A percentile compares a stretch with the other conserved stretches of the same genome.
Conservation (phyloP, 768 basidiomycete genomes). For the Lactarius akahatsu region DNA sequence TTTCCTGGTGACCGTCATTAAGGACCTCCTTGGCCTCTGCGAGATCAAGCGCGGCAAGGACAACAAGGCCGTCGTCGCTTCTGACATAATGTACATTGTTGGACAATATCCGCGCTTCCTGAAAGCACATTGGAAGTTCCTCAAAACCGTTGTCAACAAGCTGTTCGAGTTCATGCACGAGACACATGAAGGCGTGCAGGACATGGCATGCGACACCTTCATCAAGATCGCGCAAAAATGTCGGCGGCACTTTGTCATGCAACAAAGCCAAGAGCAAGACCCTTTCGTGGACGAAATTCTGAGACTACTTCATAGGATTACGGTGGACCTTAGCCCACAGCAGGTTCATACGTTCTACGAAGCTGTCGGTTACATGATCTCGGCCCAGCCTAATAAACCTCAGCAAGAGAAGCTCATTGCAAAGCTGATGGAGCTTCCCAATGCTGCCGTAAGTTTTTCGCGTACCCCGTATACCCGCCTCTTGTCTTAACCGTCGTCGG, state of each 20-base stretch:
- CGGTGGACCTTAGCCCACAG: constrained; percentile 89
- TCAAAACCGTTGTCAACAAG: constrained; percentile 99
- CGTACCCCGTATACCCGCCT: background rate
- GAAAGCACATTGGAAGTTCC: constrained; percentile 99
- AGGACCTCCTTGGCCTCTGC: constrained; percentile 94
- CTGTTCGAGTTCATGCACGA: constrained; percentile 99
- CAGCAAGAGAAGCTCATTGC: constrained; percentile 93
- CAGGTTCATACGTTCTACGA: constrained; percentile 99
- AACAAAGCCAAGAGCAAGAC: constrained; percentile 94
- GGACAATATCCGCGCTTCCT: constrained; percentile 99
- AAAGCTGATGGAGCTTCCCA: constrained; percentile 96
- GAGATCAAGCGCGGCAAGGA: constrained; percentile 99
- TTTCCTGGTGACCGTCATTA: constrained; percentile 98
- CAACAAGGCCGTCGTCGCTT: constrained; percentile 98
- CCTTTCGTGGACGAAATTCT: constrained; percentile 98
- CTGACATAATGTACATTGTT: constrained; percentile 98
- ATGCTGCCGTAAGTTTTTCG: constrained; percentile 64
- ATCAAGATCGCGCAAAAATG: constrained; percentile 99
- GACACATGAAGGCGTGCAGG: constrained; percentile 98
- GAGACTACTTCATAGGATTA: constrained; percentile 87
- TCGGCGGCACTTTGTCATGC: constrained; percentile 96
- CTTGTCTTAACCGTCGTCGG: background rate
- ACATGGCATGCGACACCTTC: constrained; percentile 99
- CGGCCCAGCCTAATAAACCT: constrained; percentile 96
- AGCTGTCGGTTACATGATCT: constrained; percentile 99